Conservation (phyloP, 805 yeast species). For the Saccharomycopsis fermentans region DNA sequence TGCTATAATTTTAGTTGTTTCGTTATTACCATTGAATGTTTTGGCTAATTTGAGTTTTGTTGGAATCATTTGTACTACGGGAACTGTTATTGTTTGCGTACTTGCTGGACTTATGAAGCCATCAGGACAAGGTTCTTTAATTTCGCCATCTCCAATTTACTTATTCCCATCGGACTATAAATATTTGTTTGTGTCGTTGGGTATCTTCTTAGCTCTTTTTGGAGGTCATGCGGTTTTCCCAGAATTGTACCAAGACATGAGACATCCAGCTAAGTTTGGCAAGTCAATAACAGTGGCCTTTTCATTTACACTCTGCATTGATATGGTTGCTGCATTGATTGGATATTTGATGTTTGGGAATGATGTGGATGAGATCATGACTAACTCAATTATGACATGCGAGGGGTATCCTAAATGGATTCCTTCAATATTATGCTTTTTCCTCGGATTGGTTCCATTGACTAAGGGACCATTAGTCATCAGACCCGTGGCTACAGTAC, state of each 20-base stretch:
- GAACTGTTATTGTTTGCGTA: constrained; percentile 37
- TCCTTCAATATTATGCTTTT: constrained; percentile 23
- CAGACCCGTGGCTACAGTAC: constrained; percentile 58
- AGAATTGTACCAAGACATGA: constrained; percentile 64
- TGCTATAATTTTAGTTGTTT: constrained; percentile 32
- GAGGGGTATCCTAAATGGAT: constrained; percentile 59
- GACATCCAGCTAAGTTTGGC: constrained; percentile 54
- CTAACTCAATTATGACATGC: constrained; percentile 61
- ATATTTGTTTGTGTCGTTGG: constrained; percentile 41
- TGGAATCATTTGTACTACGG: constrained; percentile 47
- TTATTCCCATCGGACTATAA: constrained; percentile 30
- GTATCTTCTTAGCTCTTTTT: constrained; percentile 67
- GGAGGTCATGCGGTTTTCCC: constrained; percentile 84
- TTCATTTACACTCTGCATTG: constrained; percentile 46
- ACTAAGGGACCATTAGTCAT: constrained; percentile 68
- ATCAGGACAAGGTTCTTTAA: constrained; percentile 44
- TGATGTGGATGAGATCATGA: constrained; percentile 57
- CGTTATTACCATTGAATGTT: constrained; percentile 46
- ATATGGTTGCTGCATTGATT: constrained; percentile 48
- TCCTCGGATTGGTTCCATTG: constrained; percentile 62
- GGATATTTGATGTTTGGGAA: constrained; percentile 80
- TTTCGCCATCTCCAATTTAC: constrained; percentile 32
- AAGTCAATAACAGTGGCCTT: constrained; percentile 46
- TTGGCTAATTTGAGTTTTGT: constrained; percentile 44
- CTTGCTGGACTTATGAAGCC: constrained; percentile 36